Evolutionary conservation across 306 rosid species (phyloP), one percentile per base, ranked within the genome.

Genomic region (Adenanthera pavonina): DNA sequence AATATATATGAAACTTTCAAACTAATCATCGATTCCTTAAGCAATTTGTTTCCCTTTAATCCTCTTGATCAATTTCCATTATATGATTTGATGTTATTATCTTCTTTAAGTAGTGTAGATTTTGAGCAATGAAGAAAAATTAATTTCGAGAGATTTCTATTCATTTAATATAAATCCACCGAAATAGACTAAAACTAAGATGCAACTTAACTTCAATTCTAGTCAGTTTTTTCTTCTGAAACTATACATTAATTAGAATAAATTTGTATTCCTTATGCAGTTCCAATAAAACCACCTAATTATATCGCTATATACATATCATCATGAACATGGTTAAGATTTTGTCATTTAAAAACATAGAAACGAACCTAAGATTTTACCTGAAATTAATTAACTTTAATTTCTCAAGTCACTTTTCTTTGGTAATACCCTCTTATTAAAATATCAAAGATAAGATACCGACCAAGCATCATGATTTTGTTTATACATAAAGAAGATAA

Each of bases 391-490:
- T 67, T 25, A 25, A 25, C 30, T 25, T 25, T 25, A 25, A 25
- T 67, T 47, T 47, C 2, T 30, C 25, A 30, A 30, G 75, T 48
- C 59, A 15, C 59, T 47, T 71, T 14, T 48, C 75, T 15, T 13
- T 25, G 12, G 7, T 6, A 30, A 25, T 47, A n/a, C 3, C 53
- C 41, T 33, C 14, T 19, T 3, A 47, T 1, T 70, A 72, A 49
- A 49, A 72, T 49, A 82, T 74, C 30, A 1, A 85, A 11, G 75
- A 74, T 30, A 59, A 89, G 90, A 84, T 76, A 79, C 93, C 92
- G 93, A 72, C 95, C 90, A 77, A 60, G 81, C 87, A 89, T 84
- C 85, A 83, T 52, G 49, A n/a, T 61, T 78, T 82, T 80, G 82
- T 82, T 82, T 53, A 35, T 74, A 78, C 69, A 69, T 44, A 35